Evolutionary conservation across 1,139 yeast species (phyloP).

Genomic region (Yamadazyma membranifaciens): DNA sequence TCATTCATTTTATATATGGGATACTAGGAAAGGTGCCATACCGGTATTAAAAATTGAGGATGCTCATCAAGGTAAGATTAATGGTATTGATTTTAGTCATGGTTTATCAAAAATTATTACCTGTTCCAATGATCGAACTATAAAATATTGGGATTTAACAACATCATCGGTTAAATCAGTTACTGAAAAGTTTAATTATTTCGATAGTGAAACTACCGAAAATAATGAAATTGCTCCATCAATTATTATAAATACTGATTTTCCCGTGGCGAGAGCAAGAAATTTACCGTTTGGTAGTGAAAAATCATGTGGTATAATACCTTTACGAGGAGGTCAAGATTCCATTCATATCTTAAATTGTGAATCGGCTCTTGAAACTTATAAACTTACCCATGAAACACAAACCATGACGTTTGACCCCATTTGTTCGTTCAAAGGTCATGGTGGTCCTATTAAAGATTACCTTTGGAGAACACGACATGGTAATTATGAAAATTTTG

Average conservation of each 20-base stretch:
- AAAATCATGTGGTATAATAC: slow-evolving; percentile 77
- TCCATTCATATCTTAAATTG: slow-evolving; percentile 66
- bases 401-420: slow-evolving; percentile 39
- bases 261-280: slow-evolving; percentile 87
- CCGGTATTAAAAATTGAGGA: slow-evolving; percentile 62
- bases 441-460: slow-evolving; percentile 79
- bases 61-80: slow-evolving; percentile 82
- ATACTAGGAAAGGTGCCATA: slow-evolving; percentile 72
- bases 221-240: slow-evolving; percentile 37
- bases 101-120: slow-evolving; percentile 63
- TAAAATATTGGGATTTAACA: slow-evolving; percentile 80
- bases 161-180: slow-evolving; percentile 22
- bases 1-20: slow-evolving; percentile 81
- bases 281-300: slow-evolving; percentile 88
- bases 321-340: slow-evolving; percentile 81
- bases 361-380: slow-evolving; percentile 44
- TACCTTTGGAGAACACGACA: slow-evolving; percentile 78
- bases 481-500: slow-evolving; percentile 32
- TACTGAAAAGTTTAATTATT: slow-evolving; percentile 22
- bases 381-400: slow-evolving; percentile 25
- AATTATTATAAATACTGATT: slow-evolving; percentile 65
- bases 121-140: slow-evolving; percentile 81
- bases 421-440: slow-evolving; percentile 70
- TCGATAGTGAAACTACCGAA: slow-evolving; percentile 16
- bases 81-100: slow-evolving; percentile 81